A percentile compares a stretch with the other conserved stretches of the same genome.
phyloP scores from a whole-genome alignment of 257 asterid genomes.

The Scutellaria minor region DNA sequence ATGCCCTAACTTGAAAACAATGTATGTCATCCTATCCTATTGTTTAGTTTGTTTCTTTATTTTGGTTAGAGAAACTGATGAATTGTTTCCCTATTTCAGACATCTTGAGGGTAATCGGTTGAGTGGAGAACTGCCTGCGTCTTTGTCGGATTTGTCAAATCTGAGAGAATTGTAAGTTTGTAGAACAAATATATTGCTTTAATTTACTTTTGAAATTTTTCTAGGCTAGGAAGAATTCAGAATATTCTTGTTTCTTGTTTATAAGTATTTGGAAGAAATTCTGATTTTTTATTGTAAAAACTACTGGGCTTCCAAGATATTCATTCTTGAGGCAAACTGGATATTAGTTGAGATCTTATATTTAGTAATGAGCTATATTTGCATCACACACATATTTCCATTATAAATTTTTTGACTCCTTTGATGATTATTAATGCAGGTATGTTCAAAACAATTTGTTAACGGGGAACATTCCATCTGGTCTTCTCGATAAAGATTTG shows the following conservation, averaged over 20 bases:
- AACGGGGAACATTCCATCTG: constrained; percentile 72
- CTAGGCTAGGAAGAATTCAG: background rate
- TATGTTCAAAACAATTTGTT: constrained; percentile 80
- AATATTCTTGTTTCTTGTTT: constrained; percentile 14
- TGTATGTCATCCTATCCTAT: constrained; percentile 48
- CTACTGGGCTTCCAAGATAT: background rate
- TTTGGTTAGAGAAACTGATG: constrained; percentile 29
- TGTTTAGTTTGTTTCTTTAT: background rate
- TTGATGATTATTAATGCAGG: constrained; percentile 56
- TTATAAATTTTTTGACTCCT: constrained; percentile 6
- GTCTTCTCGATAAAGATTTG: constrained; percentile 65
- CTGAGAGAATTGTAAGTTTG: constrained; percentile 87
- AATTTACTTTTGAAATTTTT: background rate
- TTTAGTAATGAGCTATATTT: constrained; percentile 1
- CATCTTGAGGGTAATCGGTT: constrained; percentile 83
- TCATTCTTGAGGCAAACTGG: constrained; percentile 16
- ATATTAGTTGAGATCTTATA: background rate
- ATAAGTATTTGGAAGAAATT: background rate
- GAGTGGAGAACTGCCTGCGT: constrained; percentile 77
- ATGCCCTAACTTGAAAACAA: constrained; percentile 73
- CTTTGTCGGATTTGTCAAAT: constrained; percentile 64
- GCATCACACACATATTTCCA: background rate
- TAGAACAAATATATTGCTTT: constrained; percentile 20
- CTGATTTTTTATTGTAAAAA: background rate
- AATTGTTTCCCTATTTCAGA: constrained; percentile 50